phyloP scores from a whole-genome alignment of 2,329 filamentous ascomycete species.

The Paecilomyces formosus region DNA sequence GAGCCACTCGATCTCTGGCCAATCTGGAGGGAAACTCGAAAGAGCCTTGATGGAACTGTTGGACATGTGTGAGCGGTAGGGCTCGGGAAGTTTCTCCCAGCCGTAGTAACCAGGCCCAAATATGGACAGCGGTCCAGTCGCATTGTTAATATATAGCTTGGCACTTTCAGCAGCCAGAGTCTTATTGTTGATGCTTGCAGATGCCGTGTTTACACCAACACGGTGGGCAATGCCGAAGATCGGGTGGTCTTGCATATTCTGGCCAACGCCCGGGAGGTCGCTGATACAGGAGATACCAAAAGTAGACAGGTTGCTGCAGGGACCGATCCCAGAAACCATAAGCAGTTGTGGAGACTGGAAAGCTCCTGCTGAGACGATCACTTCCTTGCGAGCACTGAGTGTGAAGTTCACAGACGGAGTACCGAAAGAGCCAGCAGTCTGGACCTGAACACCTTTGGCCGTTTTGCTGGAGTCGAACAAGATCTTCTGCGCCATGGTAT shows the following conservation, averaged over 20 bases:
- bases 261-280: slow-evolving; percentile 15
- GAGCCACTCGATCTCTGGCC: slow-evolving; percentile 32
- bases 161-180: slow-evolving; percentile 13
- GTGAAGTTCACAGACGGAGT: slow-evolving; percentile 14
- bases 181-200: slow-evolving; percentile 15
- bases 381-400: slow-evolving; percentile 29
- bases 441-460: slow-evolving; percentile 17
- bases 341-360: slow-evolving; percentile 37
- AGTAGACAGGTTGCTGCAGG: slow-evolving; percentile 19
- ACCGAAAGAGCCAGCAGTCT: slow-evolving; percentile 7
- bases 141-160: slow-evolving; percentile 14
- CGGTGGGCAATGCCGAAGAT: slow-evolving; percentile 25
- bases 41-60: slow-evolving; percentile 12
- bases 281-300: slow-evolving; percentile 14
- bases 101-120: slow-evolving; percentile 14
- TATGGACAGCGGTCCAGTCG: slow-evolving; percentile 14
- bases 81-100: slow-evolving; percentile 25
- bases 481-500: slow-evolving; percentile 26
- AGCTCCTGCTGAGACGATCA: slow-evolving; percentile 37
- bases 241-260: slow-evolving; percentile 40
- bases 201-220: slow-evolving; percentile 25
- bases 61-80: slow-evolving; percentile 12
- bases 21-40: slow-evolving; percentile 25
- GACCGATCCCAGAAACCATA: slow-evolving; percentile 24
- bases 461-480: slow-evolving; percentile 23